Evolutionary conservation across 306 rosid species (phyloP).

Genomic region (Vigna hirtella): DNA sequence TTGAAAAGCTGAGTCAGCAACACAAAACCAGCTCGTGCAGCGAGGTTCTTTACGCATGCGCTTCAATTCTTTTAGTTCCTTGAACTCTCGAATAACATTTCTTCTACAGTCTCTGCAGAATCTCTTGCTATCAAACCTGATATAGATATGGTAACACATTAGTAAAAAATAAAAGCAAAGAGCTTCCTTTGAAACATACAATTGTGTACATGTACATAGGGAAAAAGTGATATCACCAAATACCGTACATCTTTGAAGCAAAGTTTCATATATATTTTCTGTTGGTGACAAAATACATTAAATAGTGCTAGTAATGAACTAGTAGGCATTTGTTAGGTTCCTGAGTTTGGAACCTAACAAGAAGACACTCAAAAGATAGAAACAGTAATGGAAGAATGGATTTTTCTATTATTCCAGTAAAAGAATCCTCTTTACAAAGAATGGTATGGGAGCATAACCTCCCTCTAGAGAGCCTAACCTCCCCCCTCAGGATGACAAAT

Average conservation of each 20-base stretch:
- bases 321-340: neutral
- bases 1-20: conserved; percentile 90
- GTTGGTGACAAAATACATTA: conserved; percentile 38
- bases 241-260: conserved; percentile 22
- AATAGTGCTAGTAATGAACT: conserved; percentile 24
- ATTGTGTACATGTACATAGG: neutral
- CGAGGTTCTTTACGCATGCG: conserved; percentile 93
- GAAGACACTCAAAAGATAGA: too few species aligned
- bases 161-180: conserved; percentile 40
- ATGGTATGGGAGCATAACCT: too few species aligned
- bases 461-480: too few species aligned
- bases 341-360: too few species aligned
- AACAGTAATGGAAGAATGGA: too few species aligned
- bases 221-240: conserved; percentile 29
- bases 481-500: too few species aligned
- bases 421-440: too few species aligned
- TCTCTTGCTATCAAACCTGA: conserved; percentile 99
- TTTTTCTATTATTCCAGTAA: too few species aligned
- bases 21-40: conserved; percentile 99
- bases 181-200: conserved; percentile 6
- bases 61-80: conserved; percentile 95
- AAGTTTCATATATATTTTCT: conserved; percentile 21
- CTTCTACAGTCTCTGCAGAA: conserved; percentile 99
- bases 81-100: conserved; percentile 97
- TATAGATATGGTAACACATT: conserved; percentile 43